phyloP scores from a whole-genome alignment of 2,329 filamentous ascomycete species.

The Ceratocystis variospora region DNA sequence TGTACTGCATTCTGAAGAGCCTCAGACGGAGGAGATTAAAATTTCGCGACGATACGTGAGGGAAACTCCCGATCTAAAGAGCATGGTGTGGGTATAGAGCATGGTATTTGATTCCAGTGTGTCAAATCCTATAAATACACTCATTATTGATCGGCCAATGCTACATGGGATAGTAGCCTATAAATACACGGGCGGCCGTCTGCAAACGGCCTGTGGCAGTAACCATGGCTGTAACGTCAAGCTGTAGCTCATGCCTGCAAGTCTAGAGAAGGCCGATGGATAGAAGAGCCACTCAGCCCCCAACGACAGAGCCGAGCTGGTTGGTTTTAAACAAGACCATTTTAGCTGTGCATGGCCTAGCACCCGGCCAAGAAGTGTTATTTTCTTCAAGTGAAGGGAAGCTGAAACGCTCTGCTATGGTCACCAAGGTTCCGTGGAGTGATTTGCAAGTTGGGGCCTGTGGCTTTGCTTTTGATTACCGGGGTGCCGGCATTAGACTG shows the following conservation, averaged over 20 bases:
- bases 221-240: not conserved
- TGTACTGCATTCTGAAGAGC: too few species aligned
- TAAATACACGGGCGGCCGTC: not conserved
- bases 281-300: not conserved
- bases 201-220: not conserved
- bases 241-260: not conserved
- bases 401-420: not conserved
- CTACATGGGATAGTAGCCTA: not conserved
- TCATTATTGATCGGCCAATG: not conserved
- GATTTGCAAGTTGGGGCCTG: not conserved
- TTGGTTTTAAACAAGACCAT: too few species aligned
- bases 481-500: not conserved
- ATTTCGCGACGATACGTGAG: not conserved
- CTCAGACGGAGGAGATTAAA: not conserved
- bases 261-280: not conserved
- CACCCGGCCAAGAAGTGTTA: too few species aligned
- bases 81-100: not conserved
- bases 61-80: not conserved
- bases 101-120: not conserved
- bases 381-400: too few species aligned
- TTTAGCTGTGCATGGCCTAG: too few species aligned
- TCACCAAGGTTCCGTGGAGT: not conserved
- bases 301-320: not conserved
- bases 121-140: not conserved
- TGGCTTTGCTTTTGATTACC: not conserved